Evolutionary conservation across 257 asterid genomes (phyloP), one percentile per base, ranked within the genome.

Genomic region (Nicotiana attenuata): DNA sequence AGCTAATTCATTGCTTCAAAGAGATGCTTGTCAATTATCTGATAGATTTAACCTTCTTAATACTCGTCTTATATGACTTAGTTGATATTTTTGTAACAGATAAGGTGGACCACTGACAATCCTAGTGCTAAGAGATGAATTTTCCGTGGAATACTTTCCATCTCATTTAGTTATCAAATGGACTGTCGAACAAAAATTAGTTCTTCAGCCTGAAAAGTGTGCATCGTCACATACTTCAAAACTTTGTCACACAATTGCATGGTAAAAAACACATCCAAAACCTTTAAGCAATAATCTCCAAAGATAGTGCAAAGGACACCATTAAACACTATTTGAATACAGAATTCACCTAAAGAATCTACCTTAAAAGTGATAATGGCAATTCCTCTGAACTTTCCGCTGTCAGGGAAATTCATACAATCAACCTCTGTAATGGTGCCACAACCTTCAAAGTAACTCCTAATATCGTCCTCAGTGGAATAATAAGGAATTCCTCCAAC

Each of bases 401-500:
- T 96, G 85, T 94, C 99, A 10, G 97, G 91, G 83, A 96, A 96
- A 17, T 82, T 84, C 98, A 94, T 89, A 87, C 98, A 96, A 89
- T 94, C 99, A 83, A 94, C 78, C 78, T 79, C 87, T 10, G 92
- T 91, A 85, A 94, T 92, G 83, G 97, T 89, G 81, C 99, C 99
- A 90, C 99, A 96, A 60, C 96, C 81, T 84, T 93, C 98, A 87
- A 96, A 96, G 86, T 80, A 96, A 88, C 98, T 94, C 87, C 91
- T 88, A 61, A 94, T 96, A 88, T 96, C 99, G 83, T 94, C 99
- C 90, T 96, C 97, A 2, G 92, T 90, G 41, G 98, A 96, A 89
- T 94, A 96, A 87, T 90, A 96, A 14, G 99, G 99, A 86, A 94
- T 94, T 82, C 98, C 99, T 84, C 99, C 99, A 66, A 90, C 98